Conservation (phyloP, 257 asterid species). For the Scutellaria galericulata region DNA sequence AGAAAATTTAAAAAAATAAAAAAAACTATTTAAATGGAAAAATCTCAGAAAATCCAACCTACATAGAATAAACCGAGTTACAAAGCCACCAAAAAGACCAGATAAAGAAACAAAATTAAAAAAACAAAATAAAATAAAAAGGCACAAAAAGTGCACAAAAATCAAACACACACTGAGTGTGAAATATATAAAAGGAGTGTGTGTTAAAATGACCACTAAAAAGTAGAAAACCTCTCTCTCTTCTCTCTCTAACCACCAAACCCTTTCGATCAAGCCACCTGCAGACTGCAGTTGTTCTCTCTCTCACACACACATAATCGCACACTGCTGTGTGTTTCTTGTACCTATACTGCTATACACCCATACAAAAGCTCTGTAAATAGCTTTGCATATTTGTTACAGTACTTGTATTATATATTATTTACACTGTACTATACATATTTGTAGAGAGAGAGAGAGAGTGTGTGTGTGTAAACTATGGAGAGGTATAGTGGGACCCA, state of each 20-base stretch:
- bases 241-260: constrained; percentile 50
- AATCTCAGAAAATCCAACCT: constrained; percentile 23
- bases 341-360: constrained; percentile 12
- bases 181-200: constrained; percentile 43
- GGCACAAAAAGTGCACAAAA: constrained; percentile 48
- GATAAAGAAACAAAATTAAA: constrained; percentile 22
- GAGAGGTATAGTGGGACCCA: constrained; percentile 64
- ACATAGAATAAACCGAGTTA: constrained; percentile 24
- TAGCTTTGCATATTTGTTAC: constrained; percentile 13
- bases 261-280: constrained; percentile 48
- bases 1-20: neutral
- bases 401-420: constrained; percentile 23
- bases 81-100: constrained; percentile 26
- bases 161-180: constrained; percentile 38
- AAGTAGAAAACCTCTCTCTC: constrained; percentile 39
- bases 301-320: constrained; percentile 31
- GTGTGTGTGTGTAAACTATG: constrained; percentile 45
- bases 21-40: neutral
- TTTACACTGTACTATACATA: constrained; percentile 29
- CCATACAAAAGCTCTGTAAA: constrained; percentile 32
- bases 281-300: too few species aligned
- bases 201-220: constrained; percentile 37
- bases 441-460: constrained; percentile 23
- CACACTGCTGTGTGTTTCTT: constrained; percentile 35
- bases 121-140: neutral